These are phyloP conservation scores for Podila verticillata DNA, from an alignment of 192 early-diverging fungal species.

Conservation along the genomic window DNA sequence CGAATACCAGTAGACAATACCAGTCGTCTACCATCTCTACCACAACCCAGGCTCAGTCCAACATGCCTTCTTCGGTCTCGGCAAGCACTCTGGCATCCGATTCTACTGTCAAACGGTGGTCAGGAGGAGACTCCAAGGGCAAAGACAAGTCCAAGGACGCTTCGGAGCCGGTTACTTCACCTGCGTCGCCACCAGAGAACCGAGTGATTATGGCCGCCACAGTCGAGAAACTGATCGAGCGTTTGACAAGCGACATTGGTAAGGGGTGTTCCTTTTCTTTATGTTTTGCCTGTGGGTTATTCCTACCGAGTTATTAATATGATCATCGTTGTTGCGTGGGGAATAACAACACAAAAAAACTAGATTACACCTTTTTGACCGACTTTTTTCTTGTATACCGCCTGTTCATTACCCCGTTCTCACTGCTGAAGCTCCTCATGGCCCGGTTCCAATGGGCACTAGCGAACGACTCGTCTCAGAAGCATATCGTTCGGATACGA, in stretches of 20 bases:
- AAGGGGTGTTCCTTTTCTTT: slow-evolving; percentile 2
- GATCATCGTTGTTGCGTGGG: neutral
- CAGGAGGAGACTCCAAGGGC: slow-evolving; percentile 13
- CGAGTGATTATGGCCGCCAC: slow-evolving; percentile 64
- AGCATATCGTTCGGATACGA: slow-evolving; percentile 64
- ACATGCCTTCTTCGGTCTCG: slow-evolving; percentile 3
- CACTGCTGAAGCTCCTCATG: slow-evolving; percentile 62
- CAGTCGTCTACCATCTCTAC: neutral
- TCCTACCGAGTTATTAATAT: neutral
- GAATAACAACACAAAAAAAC: neutral
- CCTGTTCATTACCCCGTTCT: slow-evolving; percentile 62
- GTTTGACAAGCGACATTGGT: slow-evolving; percentile 64
- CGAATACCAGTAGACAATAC: neutral
- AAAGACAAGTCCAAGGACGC: slow-evolving; percentile 17
- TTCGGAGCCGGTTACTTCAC: neutral
- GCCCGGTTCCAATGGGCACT: slow-evolving; percentile 66
- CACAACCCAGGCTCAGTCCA: slow-evolving; percentile 1
- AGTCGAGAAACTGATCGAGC: slow-evolving; percentile 64
- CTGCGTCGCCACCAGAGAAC: neutral
- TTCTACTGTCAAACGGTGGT: slow-evolving; percentile 26
- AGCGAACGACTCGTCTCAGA: slow-evolving; percentile 54
- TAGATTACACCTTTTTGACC: slow-evolving; percentile 68
- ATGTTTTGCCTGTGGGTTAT: neutral
- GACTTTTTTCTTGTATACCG: slow-evolving; percentile 72
- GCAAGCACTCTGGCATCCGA: neutral